Base-by-base conservation (phyloP, 768 basidiomycete species). In the Cubamyces lactineus region DNA sequence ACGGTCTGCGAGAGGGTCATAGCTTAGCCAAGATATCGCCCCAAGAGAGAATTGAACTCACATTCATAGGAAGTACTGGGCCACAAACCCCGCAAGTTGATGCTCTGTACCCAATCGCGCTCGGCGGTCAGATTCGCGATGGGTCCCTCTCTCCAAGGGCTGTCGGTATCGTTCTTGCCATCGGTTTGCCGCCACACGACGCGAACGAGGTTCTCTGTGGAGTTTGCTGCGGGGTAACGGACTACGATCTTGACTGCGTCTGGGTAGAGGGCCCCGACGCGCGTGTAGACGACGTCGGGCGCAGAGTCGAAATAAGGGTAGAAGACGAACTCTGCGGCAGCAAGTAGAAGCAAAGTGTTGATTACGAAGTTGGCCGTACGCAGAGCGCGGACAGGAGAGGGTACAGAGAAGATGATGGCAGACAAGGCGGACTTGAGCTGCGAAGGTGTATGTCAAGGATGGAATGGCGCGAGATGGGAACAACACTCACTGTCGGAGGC, bases 11-110 rank as follows among this genome's bases (percentile, higher is more conserved):
- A 17, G 19, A 49, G 17, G 2, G 26, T 1, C 26, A 34, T 40
- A 17, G 21, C 17, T 16, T 26, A 34, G 40, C 21, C 9, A 34
- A 48, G 53, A 43, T 59, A 40, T 64, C 46, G 16, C 53, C 53
- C n/a, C 4, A 34, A 7, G 34, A 34, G 34, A 9, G 61, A 26
- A 61, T 46, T 38, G 39, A 19, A 75, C 83, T 65, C 47, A 88
- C 88, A 91, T 78, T 92, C 85, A 65, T 92, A 92, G 9, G 75
- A 68, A 1, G 87, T 90, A 54, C 76, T 79, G 0, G 91, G 88
- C 84, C 85, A 88, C 7, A 92, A 81, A n/a, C 82, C 81, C 17
- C 72, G 67, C 23, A 92, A 65, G 55, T 74, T 77, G 43, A 80
- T 80, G 7, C 84, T 85, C 49, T 76, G 76, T 15, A 84, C 82